These are phyloP conservation scores for Lepidium sativum DNA, from an alignment of 345 rosid species.

Conservation along the genomic window DNA sequence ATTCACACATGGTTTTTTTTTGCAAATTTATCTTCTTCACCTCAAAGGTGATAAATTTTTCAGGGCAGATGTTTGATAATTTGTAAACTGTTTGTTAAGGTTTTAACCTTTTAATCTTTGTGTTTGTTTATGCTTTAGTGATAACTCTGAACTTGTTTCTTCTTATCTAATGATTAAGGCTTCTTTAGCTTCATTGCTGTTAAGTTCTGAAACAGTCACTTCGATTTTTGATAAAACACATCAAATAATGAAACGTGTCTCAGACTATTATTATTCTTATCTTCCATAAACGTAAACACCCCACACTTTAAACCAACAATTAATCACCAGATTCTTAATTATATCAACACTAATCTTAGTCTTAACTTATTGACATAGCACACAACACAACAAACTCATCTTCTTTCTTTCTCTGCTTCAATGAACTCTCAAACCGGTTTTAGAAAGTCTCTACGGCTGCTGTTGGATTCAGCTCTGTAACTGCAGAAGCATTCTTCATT, in stretches of 20 bases:
- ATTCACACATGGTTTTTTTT: background rate
- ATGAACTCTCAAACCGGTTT: background rate
- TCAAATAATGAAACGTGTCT: background rate
- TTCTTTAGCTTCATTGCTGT: background rate
- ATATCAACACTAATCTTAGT: conserved; percentile 13
- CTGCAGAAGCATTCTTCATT: conserved; percentile 49
- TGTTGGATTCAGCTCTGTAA: conserved; percentile 33
- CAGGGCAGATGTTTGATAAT: background rate
- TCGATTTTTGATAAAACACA: background rate
- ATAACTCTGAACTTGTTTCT: background rate
- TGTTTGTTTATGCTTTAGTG: background rate
- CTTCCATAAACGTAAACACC: conserved; percentile 13
- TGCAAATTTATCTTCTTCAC: conserved; percentile 1
- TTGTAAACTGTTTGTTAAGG: background rate
- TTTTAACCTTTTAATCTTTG: background rate
- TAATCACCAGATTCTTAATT: background rate
- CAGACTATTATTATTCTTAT: conserved; percentile 3
- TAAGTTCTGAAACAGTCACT: conserved; percentile 3
- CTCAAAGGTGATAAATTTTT: conserved; percentile 1
- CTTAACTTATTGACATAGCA: conserved; percentile 17
- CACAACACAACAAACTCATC: conserved; percentile 14
- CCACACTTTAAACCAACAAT: conserved; percentile 22
- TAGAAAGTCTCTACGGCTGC: conserved; percentile 35
- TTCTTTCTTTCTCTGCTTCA: background rate
- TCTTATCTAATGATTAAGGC: no score